Conservation (phyloP, 208 protist species). For the Leishmania tropica region DNA sequence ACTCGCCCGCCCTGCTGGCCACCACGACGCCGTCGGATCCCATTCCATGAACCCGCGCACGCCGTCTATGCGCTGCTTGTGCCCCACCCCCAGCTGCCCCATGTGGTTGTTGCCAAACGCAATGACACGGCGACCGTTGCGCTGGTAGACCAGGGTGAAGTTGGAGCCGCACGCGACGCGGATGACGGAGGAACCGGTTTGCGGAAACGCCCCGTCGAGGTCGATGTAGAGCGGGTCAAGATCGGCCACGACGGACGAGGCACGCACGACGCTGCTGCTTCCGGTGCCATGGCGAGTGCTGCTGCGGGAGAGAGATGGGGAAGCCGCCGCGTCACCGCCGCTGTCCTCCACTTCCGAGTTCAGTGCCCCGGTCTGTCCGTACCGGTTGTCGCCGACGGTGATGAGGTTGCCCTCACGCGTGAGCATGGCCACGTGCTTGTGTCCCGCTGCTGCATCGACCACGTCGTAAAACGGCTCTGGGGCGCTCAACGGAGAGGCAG, state of each 20-base stretch:
- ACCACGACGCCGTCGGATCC: constrained; percentile 56
- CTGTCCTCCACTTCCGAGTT: constrained; percentile 9
- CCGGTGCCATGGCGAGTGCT: constrained; percentile 3
- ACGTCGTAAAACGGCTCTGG: constrained; percentile 41
- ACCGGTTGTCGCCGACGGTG: constrained; percentile 63
- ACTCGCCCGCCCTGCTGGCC: constrained; percentile 22
- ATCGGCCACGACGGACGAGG: constrained; percentile 13
- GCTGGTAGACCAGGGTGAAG: constrained; percentile 67
- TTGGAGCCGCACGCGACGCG: constrained; percentile 61
- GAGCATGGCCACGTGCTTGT: constrained; percentile 67
- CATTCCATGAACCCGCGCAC: constrained; percentile 58
- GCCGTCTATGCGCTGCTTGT: constrained; percentile 45
- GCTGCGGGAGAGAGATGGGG: neutral
- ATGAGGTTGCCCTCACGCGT: constrained; percentile 70
- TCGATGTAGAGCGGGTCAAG: constrained; percentile 54
- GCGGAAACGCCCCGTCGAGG: constrained; percentile 44
- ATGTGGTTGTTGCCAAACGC: constrained; percentile 78
- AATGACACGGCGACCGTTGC: constrained; percentile 46
- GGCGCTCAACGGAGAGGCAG: neutral
- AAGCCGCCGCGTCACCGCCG: neutral
- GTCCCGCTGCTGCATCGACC: constrained; percentile 36
- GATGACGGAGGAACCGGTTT: constrained; percentile 4
- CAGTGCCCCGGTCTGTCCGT: constrained; percentile 52
- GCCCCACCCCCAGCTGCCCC: constrained; percentile 73
- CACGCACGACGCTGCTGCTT: neutral